A percentile compares a stretch with the other conserved stretches of the same genome.
Conservation (phyloP, 2,329 filamentous ascomycete genomes). For the Fusarium agapanthi region DNA sequence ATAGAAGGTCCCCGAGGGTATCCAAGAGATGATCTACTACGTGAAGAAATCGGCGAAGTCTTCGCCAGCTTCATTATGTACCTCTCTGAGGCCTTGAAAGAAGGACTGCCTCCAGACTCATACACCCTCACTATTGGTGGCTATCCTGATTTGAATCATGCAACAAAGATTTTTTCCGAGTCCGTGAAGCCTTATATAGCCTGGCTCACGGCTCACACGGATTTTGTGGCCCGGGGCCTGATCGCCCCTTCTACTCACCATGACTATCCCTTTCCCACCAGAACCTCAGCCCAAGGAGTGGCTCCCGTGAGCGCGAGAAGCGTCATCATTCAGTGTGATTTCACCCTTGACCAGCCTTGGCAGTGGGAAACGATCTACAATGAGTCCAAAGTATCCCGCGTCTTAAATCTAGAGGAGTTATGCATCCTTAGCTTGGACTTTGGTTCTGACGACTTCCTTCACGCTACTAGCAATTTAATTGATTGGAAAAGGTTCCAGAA, state of each 20-base stretch:
- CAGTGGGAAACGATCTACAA: accelerated
- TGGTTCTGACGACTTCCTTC: too few relatives aligned
- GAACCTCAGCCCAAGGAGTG: accelerated
- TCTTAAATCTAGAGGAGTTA: accelerated
- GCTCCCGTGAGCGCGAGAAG: background rate
- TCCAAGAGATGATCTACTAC: too few relatives aligned
- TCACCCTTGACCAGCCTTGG: background rate
- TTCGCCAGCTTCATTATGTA: background rate
- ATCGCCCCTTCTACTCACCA: accelerated
- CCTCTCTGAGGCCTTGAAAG: accelerated
- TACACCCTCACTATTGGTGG: accelerated
- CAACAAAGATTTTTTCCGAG: accelerated
- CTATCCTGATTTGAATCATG: accelerated
- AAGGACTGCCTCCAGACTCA: accelerated
- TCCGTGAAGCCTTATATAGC: accelerated
- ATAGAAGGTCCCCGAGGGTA: too few relatives aligned
- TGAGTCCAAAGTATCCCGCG: accelerated
- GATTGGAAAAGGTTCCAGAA: too few relatives aligned
- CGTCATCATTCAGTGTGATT: accelerated
- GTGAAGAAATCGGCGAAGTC: too few relatives aligned
- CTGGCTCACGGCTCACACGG: background rate
- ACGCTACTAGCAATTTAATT: too few relatives aligned
- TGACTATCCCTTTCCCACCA: accelerated
- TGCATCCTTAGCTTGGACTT: too few relatives aligned
- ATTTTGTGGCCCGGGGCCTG: accelerated